Conservation (phyloP, 331 rosid species). For the Acacia concinna region DNA sequence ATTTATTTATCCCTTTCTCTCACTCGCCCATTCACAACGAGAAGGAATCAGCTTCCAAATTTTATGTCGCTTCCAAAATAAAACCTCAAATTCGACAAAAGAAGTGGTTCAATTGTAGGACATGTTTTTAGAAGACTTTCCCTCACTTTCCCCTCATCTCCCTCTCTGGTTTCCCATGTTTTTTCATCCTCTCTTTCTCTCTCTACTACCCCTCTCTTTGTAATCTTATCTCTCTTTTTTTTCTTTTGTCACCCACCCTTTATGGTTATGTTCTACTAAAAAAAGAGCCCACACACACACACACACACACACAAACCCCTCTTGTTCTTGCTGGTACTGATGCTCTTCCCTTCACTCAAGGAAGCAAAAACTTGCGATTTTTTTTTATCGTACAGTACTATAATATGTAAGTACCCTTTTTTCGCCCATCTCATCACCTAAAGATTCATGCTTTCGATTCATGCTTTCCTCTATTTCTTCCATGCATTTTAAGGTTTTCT, state of each 20-base stretch:
- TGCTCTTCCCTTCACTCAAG: conserved; percentile 33
- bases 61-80: background rate
- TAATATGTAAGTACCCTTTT: conserved; percentile 40
- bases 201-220: conserved; percentile 21
- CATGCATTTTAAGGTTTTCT: conserved; percentile 29
- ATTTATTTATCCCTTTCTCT: background rate
- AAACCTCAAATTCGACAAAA: conserved; percentile 50
- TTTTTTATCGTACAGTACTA: conserved; percentile 26
- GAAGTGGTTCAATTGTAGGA: conserved; percentile 35
- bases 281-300: background rate
- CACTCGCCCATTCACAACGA: background rate
- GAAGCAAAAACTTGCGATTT: conserved; percentile 24
- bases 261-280: conserved; percentile 31
- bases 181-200: background rate
- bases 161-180: conserved; percentile 34
- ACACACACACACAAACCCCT: background rate
- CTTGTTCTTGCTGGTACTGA: conserved; percentile 23
- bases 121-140: conserved; percentile 38
- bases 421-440: conserved; percentile 24
- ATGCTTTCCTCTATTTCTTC: background rate
- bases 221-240: conserved; percentile 46
- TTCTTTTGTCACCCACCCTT: conserved; percentile 30
- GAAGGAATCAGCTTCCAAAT: conserved; percentile 22
- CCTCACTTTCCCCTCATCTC: background rate
- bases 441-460: conserved; percentile 20